Evolutionary conservation across 2,329 filamentous ascomycete genomes (phyloP).

Genomic region (Anisogramma anomala): DNA sequence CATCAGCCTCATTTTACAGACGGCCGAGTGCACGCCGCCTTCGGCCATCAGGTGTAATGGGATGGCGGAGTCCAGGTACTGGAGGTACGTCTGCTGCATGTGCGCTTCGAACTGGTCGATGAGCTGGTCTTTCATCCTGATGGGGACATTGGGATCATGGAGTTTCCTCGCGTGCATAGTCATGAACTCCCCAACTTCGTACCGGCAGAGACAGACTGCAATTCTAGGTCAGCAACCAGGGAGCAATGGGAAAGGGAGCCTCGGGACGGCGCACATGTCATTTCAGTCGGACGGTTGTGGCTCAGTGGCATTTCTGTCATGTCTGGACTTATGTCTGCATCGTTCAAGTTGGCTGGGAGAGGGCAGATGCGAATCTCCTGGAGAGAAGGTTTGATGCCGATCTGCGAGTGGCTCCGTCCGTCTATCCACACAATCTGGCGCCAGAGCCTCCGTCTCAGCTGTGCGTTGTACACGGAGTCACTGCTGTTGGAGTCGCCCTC

Average conservation of each 20-base stretch:
- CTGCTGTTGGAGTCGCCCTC: neutral
- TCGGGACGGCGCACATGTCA: constrained; percentile 20
- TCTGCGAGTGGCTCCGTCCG: constrained; percentile 11
- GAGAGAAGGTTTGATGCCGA: constrained; percentile 22
- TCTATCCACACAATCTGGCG: constrained; percentile 15
- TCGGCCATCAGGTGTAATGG: constrained; percentile 22
- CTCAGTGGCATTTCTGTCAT: constrained; percentile 24
- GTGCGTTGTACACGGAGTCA: constrained; percentile 22
- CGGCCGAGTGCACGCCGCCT: constrained; percentile 14
- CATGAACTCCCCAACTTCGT: constrained; percentile 29
- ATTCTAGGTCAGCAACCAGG: neutral
- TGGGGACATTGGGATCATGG: constrained; percentile 23
- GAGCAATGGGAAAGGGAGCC: neutral
- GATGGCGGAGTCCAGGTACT: constrained; percentile 22
- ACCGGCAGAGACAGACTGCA: constrained; percentile 28
- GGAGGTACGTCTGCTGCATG: constrained; percentile 22
- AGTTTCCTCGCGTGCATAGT: constrained; percentile 30
- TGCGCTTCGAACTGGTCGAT: constrained; percentile 19
- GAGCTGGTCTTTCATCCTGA: constrained; percentile 18
- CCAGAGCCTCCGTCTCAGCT: constrained; percentile 25
- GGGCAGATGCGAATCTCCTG: constrained; percentile 11
- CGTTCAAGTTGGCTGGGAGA: constrained; percentile 13
- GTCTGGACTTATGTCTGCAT: constrained; percentile 21
- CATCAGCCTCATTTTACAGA: constrained; percentile 18
- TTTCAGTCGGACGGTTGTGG: constrained; percentile 27